Conservation (phyloP, 768 basidiomycete genomes). For the Phylloporus sp. region DNA sequence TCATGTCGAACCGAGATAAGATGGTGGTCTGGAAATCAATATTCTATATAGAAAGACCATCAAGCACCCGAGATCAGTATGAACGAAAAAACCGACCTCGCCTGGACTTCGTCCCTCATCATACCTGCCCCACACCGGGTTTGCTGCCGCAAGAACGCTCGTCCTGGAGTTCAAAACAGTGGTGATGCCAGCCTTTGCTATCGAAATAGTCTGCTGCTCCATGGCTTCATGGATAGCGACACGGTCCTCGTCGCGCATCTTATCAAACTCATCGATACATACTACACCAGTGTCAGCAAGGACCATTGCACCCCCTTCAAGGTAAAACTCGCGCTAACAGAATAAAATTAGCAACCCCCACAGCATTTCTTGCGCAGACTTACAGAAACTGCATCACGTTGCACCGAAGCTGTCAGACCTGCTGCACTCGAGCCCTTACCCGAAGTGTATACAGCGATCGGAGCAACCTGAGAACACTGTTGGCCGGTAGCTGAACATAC, state of each 20-base stretch:
- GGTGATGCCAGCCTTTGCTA: constrained; percentile 98
- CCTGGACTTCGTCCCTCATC: constrained; percentile 95
- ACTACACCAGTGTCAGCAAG: constrained; percentile 97
- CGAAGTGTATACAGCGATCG: constrained; percentile 96
- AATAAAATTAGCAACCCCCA: constrained; percentile 3
- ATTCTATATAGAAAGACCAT: constrained; percentile 43
- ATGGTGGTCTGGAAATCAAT: constrained; percentile 99
- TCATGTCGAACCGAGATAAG: constrained; percentile 98
- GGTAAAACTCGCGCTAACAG: constrained; percentile 88
- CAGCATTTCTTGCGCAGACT: constrained; percentile 24
- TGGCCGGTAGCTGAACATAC: background rate
- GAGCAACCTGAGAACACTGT: constrained; percentile 64
- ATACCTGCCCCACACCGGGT: constrained; percentile 96
- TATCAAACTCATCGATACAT: constrained; percentile 99
- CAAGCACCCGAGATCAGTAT: background rate
- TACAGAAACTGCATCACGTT: constrained; percentile 87
- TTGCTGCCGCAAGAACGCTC: constrained; percentile 93
- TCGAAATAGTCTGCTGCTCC: constrained; percentile 99
- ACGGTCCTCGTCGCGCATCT: constrained; percentile 98
- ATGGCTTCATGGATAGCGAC: constrained; percentile 99
- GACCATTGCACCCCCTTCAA: constrained; percentile 99
- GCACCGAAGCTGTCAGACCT: constrained; percentile 96
- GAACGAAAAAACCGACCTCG: constrained; percentile 50
- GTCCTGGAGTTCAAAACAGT: constrained; percentile 95
- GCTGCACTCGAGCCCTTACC: constrained; percentile 98